Evolutionary conservation across 306 rosid genomes (phyloP), one percentile per base, ranked within the genome.

Genomic region (Sechiopsis laciniata): DNA sequence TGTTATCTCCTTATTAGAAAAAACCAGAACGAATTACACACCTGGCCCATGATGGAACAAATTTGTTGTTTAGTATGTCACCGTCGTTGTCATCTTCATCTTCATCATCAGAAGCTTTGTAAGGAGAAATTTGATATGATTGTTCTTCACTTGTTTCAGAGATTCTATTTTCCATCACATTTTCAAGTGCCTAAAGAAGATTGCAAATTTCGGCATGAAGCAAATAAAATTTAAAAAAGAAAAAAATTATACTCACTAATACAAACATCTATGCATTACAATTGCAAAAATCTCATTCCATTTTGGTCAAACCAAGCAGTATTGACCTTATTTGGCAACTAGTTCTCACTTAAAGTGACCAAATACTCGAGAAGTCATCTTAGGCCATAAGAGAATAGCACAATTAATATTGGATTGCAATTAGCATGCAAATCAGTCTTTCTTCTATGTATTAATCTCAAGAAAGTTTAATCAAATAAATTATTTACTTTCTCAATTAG

Each of bases 41-140:
- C 97, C 96, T 91, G 75, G 99, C 89, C 97, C 97, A 91, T 52
- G 90, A 80, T 76, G 97, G 97, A 54, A 91, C 79, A 72, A 84
- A 84, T 80, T 95, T 95, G 20, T 37, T 77, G 61, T 82, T 85
- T 65, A 80, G 85, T 24, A 40, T 8, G 72, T 62, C 84, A 0
- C 11, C 48, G 2, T 8, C 53, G 2, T 64, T 54, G 13, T 78
- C 96, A 10, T 89, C 91, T 40, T 89, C 97, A 37, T 86, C 86
- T 85, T 90, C 99, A 71, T 95, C 97, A 78, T 95, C 99, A 57
- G 97, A 91, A 57, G 71, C 87, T 81, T 85, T 95, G 77, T 88
- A 95, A 9, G 99, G 99, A 78, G 96, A 91, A 58, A 95, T 89
- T 15, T 91, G 95, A 59, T 95, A 95, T 37, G 96, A 87, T 78